Percentiles rank a stretch among this genome's conserved stretches.
phyloP scores from a whole-genome alignment of 2,329 filamentous ascomycete genomes.

The Fusarium odoratissimum region DNA sequence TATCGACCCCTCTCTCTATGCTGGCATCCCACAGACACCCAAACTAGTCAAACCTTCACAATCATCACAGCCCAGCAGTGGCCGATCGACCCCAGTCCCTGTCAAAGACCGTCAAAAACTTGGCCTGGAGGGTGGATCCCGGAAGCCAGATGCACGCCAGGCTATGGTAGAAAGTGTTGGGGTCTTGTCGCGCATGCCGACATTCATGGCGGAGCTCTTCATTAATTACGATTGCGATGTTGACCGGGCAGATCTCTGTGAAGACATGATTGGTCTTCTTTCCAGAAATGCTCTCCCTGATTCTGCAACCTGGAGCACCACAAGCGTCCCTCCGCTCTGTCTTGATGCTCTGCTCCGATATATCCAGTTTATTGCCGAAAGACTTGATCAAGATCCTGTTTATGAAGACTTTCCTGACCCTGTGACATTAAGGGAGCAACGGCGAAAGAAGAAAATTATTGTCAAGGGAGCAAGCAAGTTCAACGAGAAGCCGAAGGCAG shows the following conservation, averaged over 20 bases:
- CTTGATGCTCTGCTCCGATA: slow-evolving; percentile 91
- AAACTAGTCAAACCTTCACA: slow-evolving; percentile 81
- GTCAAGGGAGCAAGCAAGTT: slow-evolving; percentile 90
- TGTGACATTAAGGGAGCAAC: slow-evolving; percentile 73
- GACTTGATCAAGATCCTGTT: slow-evolving; percentile 77
- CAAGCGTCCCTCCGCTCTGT: slow-evolving; percentile 94
- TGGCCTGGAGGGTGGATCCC: slow-evolving; percentile 88
- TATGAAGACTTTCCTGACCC: slow-evolving; percentile 75
- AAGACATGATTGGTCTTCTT: slow-evolving; percentile 93
- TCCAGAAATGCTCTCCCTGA: slow-evolving; percentile 96
- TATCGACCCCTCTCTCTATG: slow-evolving; percentile 91
- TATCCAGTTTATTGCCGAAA: slow-evolving; percentile 90
- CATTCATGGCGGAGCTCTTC: slow-evolving; percentile 94
- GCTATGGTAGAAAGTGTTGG: slow-evolving; percentile 98
- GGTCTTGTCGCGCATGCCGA: slow-evolving; percentile 90
- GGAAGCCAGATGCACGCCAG: slow-evolving; percentile 94
- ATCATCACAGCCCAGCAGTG: slow-evolving; percentile 78
- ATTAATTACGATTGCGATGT: slow-evolving; percentile 98
- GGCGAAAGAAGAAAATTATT: slow-evolving; percentile 86
- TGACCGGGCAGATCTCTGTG: slow-evolving; percentile 89
- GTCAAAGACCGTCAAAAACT: slow-evolving; percentile 93
- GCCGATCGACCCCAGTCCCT: slow-evolving; percentile 88
- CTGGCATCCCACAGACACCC: slow-evolving; percentile 91
- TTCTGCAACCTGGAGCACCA: slow-evolving; percentile 98
- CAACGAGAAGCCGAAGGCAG: slow-evolving; percentile 92